Conservation (phyloP, 306 rosid genomes). For the Ceratonia siliqua region DNA sequence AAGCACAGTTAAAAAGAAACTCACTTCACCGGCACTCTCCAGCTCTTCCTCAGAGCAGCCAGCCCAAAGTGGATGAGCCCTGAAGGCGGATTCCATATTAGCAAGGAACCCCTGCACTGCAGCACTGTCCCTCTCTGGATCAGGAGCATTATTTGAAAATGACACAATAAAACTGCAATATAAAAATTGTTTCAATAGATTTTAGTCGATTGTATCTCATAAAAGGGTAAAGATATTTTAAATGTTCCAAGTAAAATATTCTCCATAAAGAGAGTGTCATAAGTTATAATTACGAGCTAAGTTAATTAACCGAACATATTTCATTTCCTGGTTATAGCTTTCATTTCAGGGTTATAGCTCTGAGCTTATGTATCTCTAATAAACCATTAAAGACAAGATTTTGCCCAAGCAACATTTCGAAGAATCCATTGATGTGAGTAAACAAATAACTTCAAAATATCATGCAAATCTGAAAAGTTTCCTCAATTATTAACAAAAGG, state of each 20-base stretch:
- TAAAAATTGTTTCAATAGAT: neutral
- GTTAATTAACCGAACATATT: neutral
- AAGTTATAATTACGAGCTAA: neutral
- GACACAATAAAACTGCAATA: too few relatives aligned
- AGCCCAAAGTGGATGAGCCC: constrained; percentile 96
- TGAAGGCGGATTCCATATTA: constrained; percentile 87
- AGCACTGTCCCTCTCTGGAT: neutral
- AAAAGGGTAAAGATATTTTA: neutral
- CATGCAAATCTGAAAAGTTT: too few relatives aligned
- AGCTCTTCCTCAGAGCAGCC: constrained; percentile 95
- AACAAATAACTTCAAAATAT: too few relatives aligned
- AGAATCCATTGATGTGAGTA: too few relatives aligned
- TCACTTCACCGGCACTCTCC: constrained; percentile 96
- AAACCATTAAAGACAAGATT: too few relatives aligned
- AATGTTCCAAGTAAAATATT: neutral
- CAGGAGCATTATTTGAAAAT: too few relatives aligned
- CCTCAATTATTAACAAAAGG: too few relatives aligned
- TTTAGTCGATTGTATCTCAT: neutral
- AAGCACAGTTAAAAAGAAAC: constrained; percentile 33
- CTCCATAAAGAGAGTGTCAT: neutral
- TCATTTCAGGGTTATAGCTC: too few relatives aligned
- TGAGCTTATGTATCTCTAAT: too few relatives aligned
- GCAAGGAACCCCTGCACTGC: constrained; percentile 43
- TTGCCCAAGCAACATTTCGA: too few relatives aligned
- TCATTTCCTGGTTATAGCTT: too few relatives aligned